Conservation (phyloP, 805 yeast species). For the Cyberlindnera xylosilytica region DNA sequence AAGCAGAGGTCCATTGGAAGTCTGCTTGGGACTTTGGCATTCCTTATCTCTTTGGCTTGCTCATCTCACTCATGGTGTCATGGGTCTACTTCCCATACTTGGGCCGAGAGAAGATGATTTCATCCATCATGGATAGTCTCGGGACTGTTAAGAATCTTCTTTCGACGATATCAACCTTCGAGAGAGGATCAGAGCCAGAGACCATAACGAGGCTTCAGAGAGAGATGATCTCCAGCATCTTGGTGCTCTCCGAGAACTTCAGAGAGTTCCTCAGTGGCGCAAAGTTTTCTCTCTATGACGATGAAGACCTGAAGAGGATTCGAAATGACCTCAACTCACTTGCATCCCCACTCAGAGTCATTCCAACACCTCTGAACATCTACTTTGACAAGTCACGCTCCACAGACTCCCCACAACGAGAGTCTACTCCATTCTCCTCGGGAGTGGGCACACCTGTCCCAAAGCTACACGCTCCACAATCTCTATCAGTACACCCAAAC, state of each 20-base stretch:
- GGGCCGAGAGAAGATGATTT: constrained; percentile 35
- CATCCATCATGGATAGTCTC: constrained; percentile 26
- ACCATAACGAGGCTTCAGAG: constrained; percentile 25
- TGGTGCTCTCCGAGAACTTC: constrained; percentile 37
- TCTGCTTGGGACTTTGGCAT: constrained; percentile 40
- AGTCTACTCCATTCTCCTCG: constrained; percentile 17
- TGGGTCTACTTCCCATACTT: constrained; percentile 36
- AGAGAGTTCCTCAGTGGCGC: constrained; percentile 42
- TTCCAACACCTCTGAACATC: constrained; percentile 31
- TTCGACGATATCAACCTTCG: constrained; percentile 6
- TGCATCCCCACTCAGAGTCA: constrained; percentile 38
- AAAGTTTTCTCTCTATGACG: constrained; percentile 34
- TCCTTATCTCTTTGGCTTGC: constrained; percentile 43
- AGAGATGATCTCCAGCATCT: constrained; percentile 30
- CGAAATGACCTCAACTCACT: constrained; percentile 42
- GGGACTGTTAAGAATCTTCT: constrained; percentile 27
- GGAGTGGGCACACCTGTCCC: constrained; percentile 36
- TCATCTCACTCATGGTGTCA: constrained; percentile 35
- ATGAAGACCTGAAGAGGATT: constrained; percentile 31
- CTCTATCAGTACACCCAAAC: constrained; percentile 5
- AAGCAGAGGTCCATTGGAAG: constrained; percentile 31
- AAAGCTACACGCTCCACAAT: constrained; percentile 16
- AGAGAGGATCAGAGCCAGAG: constrained; percentile 15
- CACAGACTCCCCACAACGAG: constrained; percentile 6
- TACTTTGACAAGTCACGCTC: constrained; percentile 2